phyloP scores from a whole-genome alignment of 208 protist species.

The Crithidia thermophila region DNA sequence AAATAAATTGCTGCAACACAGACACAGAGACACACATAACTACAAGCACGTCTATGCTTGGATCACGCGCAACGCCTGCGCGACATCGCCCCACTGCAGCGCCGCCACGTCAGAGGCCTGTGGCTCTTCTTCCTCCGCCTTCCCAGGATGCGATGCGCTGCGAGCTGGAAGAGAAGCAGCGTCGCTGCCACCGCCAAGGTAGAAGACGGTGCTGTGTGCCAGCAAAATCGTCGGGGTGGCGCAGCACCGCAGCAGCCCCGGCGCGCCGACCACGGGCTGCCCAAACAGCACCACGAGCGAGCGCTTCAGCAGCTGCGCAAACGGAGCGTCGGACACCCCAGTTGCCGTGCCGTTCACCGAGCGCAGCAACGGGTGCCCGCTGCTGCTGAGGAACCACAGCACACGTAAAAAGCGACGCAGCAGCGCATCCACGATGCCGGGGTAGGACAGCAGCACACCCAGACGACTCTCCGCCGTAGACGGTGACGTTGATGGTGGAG shows the following conservation, averaged over 20 bases:
- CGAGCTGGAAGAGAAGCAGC: too few relatives aligned
- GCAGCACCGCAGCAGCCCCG: conserved; percentile 62
- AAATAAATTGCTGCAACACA: too few relatives aligned
- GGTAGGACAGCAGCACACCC: conserved; percentile 34
- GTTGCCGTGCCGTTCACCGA: background rate
- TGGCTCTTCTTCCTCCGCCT: background rate
- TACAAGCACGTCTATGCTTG: conserved; percentile 1
- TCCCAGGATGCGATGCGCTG: background rate
- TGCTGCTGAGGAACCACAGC: conserved; percentile 59
- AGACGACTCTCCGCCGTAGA: conserved; percentile 6
- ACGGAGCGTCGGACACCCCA: background rate
- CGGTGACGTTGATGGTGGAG: background rate
- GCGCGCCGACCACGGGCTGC: conserved; percentile 1
- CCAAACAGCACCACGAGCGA: conserved; percentile 25
- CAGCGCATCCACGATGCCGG: conserved; percentile 38
- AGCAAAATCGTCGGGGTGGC: conserved; percentile 39
- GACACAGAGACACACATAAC: background rate
- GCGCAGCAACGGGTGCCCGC: conserved; percentile 32
- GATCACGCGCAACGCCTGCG: too few relatives aligned
- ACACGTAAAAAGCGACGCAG: conserved; percentile 46
- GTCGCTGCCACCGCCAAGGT: conserved; percentile 26
- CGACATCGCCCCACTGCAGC: conserved; percentile 13
- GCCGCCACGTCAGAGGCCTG: conserved; percentile 8
- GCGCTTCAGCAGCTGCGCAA: conserved; percentile 5
- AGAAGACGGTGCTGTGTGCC: conserved; percentile 61